Percentiles rank a stretch among this genome's conserved stretches.
Evolutionary conservation across 768 basidiomycete species (phyloP).

Genomic region (Auriscalpium microsporum): DNA sequence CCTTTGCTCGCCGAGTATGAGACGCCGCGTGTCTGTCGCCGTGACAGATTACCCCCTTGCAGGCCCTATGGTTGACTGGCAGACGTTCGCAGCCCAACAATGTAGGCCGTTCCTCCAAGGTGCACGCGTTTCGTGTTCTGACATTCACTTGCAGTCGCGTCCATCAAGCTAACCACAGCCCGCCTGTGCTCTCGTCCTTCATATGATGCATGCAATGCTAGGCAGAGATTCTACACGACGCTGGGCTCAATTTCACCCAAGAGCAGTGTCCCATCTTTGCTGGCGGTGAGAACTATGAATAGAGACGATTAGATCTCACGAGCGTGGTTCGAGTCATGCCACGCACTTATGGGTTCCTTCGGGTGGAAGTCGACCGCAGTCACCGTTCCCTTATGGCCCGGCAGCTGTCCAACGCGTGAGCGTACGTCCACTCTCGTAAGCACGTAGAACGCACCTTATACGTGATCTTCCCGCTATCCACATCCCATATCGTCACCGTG

Average conservation of each 20-base stretch:
- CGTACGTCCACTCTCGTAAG: not conserved
- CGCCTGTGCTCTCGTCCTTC: no score
- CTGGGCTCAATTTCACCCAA: constrained; percentile 83
- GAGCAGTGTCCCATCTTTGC: constrained; percentile 90
- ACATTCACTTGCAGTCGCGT: no score
- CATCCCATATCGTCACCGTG: constrained; percentile 82
- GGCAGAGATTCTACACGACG: constrained; percentile 1
- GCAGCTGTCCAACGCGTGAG: constrained; percentile 42
- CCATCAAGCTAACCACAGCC: no score
- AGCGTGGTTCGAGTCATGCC: not conserved
- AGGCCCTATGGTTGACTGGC: no score
- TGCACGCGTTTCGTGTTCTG: no score
- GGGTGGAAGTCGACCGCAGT: constrained; percentile 96
- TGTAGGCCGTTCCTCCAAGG: no score
- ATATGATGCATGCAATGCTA: not conserved
- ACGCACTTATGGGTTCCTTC: constrained; percentile 87
- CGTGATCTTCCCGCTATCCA: constrained; percentile 62
- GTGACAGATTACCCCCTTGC: no score
- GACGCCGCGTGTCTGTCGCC: no score
- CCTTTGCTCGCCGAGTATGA: no score
- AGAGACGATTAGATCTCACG: not conserved
- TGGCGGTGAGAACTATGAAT: constrained; percentile 71
- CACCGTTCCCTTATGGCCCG: constrained; percentile 95
- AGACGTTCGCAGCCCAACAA: no score
- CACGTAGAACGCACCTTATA: constrained; percentile 57